Base-by-base conservation (phyloP, 176 grass and related monocot species). In the Aegilops tauschii region DNA sequence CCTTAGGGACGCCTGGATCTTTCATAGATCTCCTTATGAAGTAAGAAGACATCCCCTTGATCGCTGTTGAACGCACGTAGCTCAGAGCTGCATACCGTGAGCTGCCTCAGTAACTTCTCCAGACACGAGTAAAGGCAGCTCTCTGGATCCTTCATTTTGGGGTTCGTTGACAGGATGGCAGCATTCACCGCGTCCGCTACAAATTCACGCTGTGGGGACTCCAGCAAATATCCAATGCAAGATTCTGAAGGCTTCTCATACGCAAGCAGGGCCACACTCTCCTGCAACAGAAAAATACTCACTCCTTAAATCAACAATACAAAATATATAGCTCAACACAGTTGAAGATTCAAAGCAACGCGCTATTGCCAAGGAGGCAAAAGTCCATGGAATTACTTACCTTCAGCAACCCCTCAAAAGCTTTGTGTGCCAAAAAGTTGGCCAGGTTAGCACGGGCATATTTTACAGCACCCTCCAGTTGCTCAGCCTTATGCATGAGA, bases 151-250 rank as follows among this genome's bases (percentile, higher is more conserved):
- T 94, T 93, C 80, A 66, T 61, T 23, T 82, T 77, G 0, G 97
- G 92, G 63, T 99, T 91, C 5, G 94, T 99, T 10, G 92, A 90
- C 52, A 99, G 83, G 47, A 99, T 83, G 31, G 84, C 89, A 30
- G 97, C 90, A 78, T 97, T 99, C 79, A 99, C 85, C 20, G 97
- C 94, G 18, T 99, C 97, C 0, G 94, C 97, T 6, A 97, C 94
- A 44, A 99, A 99, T 69, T 94, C 97, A 49, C 89, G 85, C 81
- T 97, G 94, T 12, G 92, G 80, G 30, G 86, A 67, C 31, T 79
- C 90, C 69, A 99, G 84, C n/a, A 99, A 91, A 84, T 99, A 96
- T 50, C 97, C 94, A 3, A 94, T 63, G 54, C 87, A 88, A 35
- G 97, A 97, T 86, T 94, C 87, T 29, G 70, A 76, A 29, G 97